Conservation (phyloP, 805 yeast species). For the Priceomyces carsonii region DNA sequence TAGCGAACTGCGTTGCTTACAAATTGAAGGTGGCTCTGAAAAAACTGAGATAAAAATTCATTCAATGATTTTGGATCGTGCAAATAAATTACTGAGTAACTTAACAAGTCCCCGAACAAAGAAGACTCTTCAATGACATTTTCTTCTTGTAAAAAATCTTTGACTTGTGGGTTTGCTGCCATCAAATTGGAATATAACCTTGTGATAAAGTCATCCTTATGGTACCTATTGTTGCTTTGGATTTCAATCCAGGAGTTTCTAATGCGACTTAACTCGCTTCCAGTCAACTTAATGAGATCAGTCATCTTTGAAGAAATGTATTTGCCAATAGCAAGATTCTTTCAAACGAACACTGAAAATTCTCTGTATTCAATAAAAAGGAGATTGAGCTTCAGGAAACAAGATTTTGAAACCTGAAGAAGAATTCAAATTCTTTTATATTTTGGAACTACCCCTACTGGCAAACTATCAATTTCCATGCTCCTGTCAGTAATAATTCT, state of each 20-base stretch:
- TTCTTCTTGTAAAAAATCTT: slow-evolving; percentile 18
- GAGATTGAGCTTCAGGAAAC: background rate
- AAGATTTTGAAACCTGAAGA: no score
- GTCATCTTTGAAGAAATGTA: slow-evolving; percentile 5
- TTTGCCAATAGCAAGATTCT: background rate
- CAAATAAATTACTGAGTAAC: slow-evolving; percentile 30
- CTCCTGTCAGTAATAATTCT: slow-evolving; percentile 3
- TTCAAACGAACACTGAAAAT: background rate
- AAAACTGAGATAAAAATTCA: slow-evolving; percentile 35
- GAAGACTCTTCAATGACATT: slow-evolving; percentile 22
- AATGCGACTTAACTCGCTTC: slow-evolving; percentile 19
- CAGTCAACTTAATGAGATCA: slow-evolving; percentile 5
- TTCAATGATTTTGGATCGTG: slow-evolving; percentile 27
- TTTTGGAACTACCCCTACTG: slow-evolving; percentile 1
- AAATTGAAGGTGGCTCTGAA: slow-evolving; percentile 28
- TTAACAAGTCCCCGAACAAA: slow-evolving; percentile 38
- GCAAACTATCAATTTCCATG: background rate
- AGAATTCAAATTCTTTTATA: slow-evolving; percentile 8
- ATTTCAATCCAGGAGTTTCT: slow-evolving; percentile 36
- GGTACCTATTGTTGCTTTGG: slow-evolving; percentile 27
- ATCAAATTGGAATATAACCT: slow-evolving; percentile 34
- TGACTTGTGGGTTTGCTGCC: slow-evolving; percentile 28
- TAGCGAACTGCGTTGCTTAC: slow-evolving; percentile 25
- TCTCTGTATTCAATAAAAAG: background rate
- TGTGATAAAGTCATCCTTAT: slow-evolving; percentile 30